Conservation (phyloP, 2,329 filamentous ascomycete genomes). For the Calonectria crousiana region DNA sequence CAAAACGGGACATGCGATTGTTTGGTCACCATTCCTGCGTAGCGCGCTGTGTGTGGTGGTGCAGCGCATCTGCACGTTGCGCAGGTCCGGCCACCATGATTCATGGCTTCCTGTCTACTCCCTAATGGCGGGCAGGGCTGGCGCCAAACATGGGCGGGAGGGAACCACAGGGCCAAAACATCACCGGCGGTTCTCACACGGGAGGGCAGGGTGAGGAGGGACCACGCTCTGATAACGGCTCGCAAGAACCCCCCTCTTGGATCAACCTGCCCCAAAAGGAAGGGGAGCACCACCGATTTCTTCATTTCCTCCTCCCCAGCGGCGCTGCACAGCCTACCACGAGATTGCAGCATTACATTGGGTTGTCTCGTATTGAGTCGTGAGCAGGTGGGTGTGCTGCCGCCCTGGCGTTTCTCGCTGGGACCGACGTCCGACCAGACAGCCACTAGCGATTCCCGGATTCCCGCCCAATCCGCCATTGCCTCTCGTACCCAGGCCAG, state of each 20-base stretch:
- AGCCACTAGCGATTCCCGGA: constrained; percentile 13
- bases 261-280: not conserved
- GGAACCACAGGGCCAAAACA: not conserved
- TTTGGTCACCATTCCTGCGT: constrained; percentile 4
- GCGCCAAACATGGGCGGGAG: not conserved
- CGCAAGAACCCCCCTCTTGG: not conserved
- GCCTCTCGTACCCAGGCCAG: constrained; percentile 3
- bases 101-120: not conserved
- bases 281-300: not conserved
- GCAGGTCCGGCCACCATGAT: not conserved
- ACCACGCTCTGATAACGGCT: not conserved
- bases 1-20: not conserved
- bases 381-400: constrained; percentile 3
- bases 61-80: not conserved
- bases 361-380: constrained; percentile 24
- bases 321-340: constrained; percentile 9
- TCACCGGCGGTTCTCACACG: not conserved
- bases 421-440: not conserved
- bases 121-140: not conserved
- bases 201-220: not conserved
- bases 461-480: constrained; percentile 17
- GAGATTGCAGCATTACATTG: constrained; percentile 11
- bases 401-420: constrained; percentile 16
- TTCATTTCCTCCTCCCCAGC: not conserved
- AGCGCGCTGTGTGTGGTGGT: not conserved